Base-by-base conservation (phyloP, 768 basidiomycete species). In the Pholiota microspora region DNA sequence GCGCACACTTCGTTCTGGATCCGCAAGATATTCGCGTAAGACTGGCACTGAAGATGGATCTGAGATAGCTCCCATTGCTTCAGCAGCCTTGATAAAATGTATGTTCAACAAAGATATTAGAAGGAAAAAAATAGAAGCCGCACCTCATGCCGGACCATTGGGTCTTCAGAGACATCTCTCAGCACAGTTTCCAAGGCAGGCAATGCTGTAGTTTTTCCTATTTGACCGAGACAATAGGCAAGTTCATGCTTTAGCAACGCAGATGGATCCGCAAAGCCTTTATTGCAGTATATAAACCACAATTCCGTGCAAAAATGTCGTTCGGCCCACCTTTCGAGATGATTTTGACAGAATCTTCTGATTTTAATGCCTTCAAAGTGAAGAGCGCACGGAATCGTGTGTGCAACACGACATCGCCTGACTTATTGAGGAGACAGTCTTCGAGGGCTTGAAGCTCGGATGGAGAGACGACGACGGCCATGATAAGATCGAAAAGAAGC, bases 131-230 rank as follows among this genome's bases (percentile, higher is more conserved):
- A 42, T 23, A 23, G 16, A 40, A 18, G 49, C 62, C 76, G 55
- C 61, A 91, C 93, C 81, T 99, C 97, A 73, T 99, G 97, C 51
- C 97, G 79, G 57, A 98, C 97, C 97, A 99, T 99, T 0, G 93
- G 87, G 69, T 96, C 89, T 67, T 95, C 88, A 15, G 75, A 65
- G 35, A 69, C 66, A 64, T 94, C 77, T 58, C 80, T 75, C 32
- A 99, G 78, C 4, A 95, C 90, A 2, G 74, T 70, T 66, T 92
- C 88, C 4, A 99, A 83, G 15, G 81, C 79, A 5, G 93, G 87
- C 9, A 98, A 75, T 0, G 96, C 97, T 2, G 77, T 75, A 0
- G 74, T 63, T 28, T 79, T 79, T 61, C 86, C 86, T 72, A 95
- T 89, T 71, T 99, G 97, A 0, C 97, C 97, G 2, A 99, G 80